Conservation (phyloP, 164 flowering plant genomes). For the Pachysandra terminalis region DNA sequence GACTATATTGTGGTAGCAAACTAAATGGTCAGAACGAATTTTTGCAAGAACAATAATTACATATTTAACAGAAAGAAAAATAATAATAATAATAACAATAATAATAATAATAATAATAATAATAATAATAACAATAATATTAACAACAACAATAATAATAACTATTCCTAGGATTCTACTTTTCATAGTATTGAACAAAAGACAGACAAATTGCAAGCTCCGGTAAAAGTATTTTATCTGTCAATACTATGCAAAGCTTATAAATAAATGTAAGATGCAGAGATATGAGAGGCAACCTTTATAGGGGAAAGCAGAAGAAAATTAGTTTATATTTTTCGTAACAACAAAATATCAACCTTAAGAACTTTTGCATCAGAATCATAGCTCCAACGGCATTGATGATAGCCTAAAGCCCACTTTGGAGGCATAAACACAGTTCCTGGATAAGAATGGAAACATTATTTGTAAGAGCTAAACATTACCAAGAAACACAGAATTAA, state of each 20-base stretch:
- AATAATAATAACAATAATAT: too few relatives aligned
- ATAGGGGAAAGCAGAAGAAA: neutral
- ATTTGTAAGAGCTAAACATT: neutral
- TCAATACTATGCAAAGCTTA: too few relatives aligned
- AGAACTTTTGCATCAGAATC: constrained; percentile 66
- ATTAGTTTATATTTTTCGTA: neutral
- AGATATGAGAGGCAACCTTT: neutral
- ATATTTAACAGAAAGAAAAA: neutral
- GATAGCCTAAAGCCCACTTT: constrained; percentile 96
- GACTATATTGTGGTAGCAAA: neutral
- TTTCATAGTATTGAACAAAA: neutral
- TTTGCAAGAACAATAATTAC: neutral
- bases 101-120: too few relatives aligned
- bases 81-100: neutral
- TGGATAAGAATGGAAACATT: constrained; percentile 12
- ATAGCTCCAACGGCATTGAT: constrained; percentile 97
- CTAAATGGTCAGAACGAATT: neutral
- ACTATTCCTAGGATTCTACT: neutral
- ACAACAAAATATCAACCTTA: constrained; percentile 39
- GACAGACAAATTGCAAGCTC: too few relatives aligned
- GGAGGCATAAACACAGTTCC: constrained; percentile 97
- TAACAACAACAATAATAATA: too few relatives aligned
- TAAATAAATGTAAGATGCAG: too few relatives aligned
- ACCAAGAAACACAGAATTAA: constrained; percentile 1
- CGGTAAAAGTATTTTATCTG: too few relatives aligned